Percentiles rank a stretch among this genome's conserved stretches.
Conservation (phyloP, 2,329 filamentous ascomycete species). For the Curvularia lunata region DNA sequence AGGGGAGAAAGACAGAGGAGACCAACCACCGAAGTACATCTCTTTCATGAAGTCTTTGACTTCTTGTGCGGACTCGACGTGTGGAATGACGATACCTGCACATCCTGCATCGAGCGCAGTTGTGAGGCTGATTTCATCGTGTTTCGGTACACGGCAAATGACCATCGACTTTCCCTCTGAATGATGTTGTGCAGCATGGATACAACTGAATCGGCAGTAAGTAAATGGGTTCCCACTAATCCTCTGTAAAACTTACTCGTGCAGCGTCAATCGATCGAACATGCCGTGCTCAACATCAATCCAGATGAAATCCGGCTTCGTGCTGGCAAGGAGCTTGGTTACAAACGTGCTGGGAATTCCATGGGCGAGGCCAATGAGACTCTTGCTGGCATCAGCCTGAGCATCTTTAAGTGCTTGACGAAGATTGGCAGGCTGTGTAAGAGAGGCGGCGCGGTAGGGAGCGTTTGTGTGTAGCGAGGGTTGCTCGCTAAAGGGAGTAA, state of each 20-base stretch:
- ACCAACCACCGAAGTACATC: conserved; percentile 27
- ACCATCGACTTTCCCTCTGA: conserved; percentile 33
- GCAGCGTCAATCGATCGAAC: conserved; percentile 34
- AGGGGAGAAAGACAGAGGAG: background rate
- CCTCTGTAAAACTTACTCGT: conserved; percentile 27
- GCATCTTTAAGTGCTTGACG: conserved; percentile 32
- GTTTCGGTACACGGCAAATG: conserved; percentile 34
- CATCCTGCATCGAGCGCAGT: conserved; percentile 37
- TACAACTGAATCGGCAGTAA: conserved; percentile 16
- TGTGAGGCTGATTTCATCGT: conserved; percentile 30
- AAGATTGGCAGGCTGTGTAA: conserved; percentile 34
- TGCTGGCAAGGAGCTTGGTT: conserved; percentile 36
- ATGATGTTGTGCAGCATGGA: conserved; percentile 38
- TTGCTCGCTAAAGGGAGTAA: conserved; percentile 33
- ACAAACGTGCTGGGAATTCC: conserved; percentile 36
- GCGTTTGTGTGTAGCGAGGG: conserved; percentile 31
- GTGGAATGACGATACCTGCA: conserved; percentile 32
- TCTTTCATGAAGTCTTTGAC: conserved; percentile 33
- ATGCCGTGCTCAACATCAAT: conserved; percentile 40
- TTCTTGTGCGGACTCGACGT: conserved; percentile 32
- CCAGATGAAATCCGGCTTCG: conserved; percentile 38
- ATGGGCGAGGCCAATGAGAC: conserved; percentile 34
- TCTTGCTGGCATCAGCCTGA: conserved; percentile 30
- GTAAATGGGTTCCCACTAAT: background rate
- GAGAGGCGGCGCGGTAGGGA: conserved; percentile 29